Evolutionary conservation across 2,329 filamentous ascomycete species (phyloP).

Genomic region (Stemphylium beticola): DNA sequence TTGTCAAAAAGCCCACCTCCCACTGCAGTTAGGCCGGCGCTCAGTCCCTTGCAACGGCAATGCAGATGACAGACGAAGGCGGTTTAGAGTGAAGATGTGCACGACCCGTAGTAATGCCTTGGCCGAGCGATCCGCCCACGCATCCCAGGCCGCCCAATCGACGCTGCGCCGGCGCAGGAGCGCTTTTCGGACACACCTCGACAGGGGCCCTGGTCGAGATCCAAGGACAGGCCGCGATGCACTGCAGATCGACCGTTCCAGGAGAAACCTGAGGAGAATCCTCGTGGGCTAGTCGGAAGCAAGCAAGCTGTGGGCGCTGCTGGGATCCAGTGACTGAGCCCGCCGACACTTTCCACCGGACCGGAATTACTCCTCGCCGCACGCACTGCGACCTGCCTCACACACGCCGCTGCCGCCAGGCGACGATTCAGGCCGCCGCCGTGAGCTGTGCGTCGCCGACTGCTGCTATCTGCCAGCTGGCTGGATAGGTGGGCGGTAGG

Average conservation of each 20-base stretch:
- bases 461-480: conserved; percentile 14
- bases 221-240: conserved; percentile 50
- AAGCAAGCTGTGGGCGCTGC: conserved; percentile 26
- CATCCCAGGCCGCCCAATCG: conserved; percentile 46
- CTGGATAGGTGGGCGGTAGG: background rate
- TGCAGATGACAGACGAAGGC: conserved; percentile 46
- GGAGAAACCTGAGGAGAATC: conserved; percentile 31
- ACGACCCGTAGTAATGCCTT: conserved; percentile 41
- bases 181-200: conserved; percentile 44
- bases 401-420: conserved; percentile 17
- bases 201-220: conserved; percentile 29
- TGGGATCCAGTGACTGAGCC: conserved; percentile 12
- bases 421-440: conserved; percentile 7
- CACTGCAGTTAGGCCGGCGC: conserved; percentile 37
- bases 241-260: conserved; percentile 49
- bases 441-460: conserved; percentile 14
- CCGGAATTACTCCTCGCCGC: conserved; percentile 29
- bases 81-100: conserved; percentile 42
- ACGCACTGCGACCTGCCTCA: background rate
- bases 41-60: conserved; percentile 49
- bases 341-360: conserved; percentile 18
- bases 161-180: conserved; percentile 47
- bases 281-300: conserved; percentile 31
- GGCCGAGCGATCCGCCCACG: conserved; percentile 46
- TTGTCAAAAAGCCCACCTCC: conserved; percentile 44